Evolutionary conservation across 2,329 filamentous ascomycete species (phyloP), one percentile per base, ranked within the genome.

Genomic region (Hypoxylon sp.): DNA sequence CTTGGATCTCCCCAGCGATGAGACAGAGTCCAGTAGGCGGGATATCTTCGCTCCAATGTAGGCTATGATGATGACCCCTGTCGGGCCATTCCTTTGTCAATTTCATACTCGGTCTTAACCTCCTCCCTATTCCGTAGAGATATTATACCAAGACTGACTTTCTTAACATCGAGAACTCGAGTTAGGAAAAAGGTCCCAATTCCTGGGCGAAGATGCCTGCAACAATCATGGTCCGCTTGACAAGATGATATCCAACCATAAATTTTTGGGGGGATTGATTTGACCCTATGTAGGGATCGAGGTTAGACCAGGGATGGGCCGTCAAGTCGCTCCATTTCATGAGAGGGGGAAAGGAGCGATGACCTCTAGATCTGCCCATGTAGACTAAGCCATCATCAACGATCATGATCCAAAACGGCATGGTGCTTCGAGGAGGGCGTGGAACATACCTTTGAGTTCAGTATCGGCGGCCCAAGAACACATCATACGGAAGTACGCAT

Each of bases 21-120:
- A 35, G 58, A 65, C 11, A 65, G 13, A 2, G 63, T 60, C 63
- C 57, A 65, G 17, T 65, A 65, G 1, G 3, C 11, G 3, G 62
- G 55, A 51, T 46, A 51, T 26, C 3, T 26, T 26, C 5, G 24
- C 5, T 26, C 24, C 24, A 26, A 26, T 26, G 24, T 26, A 26
- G 24, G 5, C 3, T 26, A 26, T 26, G 17, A 14, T 48, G 3
- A 10, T 8, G 26, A 50, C 47, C 26, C 3, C 24, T 26, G 24
- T 5, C 24, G 5, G 24, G 3, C 24, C 24, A 26, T 26, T 5
- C 24, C 24, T 26, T 26, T 26, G 24, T 17, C 26, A n/a, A 4
- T 35, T 22, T 19, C 35, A 33, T 35, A 2, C 24, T 33, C 6
- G 22, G 19, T n/a, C 29, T 10, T 14, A 24, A 46, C 37, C 46